Conservation (phyloP, 345 rosid species). For the Excoecaria cochinchinensis region DNA sequence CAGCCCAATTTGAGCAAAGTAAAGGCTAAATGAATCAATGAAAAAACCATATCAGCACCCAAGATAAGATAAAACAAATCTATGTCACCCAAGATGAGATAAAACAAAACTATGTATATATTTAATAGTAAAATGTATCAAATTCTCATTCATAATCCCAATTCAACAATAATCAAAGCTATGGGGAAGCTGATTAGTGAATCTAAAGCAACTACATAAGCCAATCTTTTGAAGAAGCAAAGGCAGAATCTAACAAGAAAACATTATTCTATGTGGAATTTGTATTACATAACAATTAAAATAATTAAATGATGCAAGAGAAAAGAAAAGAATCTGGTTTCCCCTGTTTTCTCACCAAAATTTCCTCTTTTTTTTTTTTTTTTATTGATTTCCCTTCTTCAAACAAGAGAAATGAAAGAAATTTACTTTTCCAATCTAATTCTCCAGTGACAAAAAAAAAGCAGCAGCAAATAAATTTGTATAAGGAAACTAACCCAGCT, state of each 20-base stretch:
- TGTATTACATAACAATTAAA: too few relatives aligned
- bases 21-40: constrained; percentile 50
- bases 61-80: not conserved
- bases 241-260: not conserved
- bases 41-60: constrained; percentile 27
- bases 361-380: too few relatives aligned
- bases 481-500: constrained; percentile 54
- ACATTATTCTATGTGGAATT: too few relatives aligned
- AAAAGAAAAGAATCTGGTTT: too few relatives aligned
- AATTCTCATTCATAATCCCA: not conserved
- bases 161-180: not conserved
- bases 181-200: not conserved
- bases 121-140: not conserved
- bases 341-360: too few relatives aligned
- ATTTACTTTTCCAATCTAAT: not conserved
- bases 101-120: not conserved
- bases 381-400: too few relatives aligned
- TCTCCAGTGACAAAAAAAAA: not conserved
- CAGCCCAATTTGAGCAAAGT: constrained; percentile 63
- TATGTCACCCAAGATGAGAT: not conserved
- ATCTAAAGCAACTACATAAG: not conserved
- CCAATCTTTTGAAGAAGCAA: not conserved
- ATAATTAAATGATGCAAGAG: too few relatives aligned
- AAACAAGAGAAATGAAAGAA: too few relatives aligned
- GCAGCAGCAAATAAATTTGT: not conserved